Percentiles rank a stretch among this genome's conserved stretches.
These are phyloP conservation scores for Symbiotaphrina buchneri DNA, from an alignment of 495 filamentous ascomycete species.

Conservation along the genomic window DNA sequence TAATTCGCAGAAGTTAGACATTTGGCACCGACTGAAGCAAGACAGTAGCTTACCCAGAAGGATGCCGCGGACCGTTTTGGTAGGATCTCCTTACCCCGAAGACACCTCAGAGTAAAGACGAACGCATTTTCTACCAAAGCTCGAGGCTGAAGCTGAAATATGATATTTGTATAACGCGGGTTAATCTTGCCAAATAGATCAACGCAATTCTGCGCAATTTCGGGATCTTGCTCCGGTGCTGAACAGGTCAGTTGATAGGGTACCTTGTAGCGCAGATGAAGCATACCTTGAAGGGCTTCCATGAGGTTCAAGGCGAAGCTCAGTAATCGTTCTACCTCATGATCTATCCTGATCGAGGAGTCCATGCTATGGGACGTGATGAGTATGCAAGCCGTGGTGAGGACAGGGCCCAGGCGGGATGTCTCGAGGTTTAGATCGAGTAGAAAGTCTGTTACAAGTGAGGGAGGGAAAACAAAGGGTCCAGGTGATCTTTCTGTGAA, in stretches of 20 bases:
- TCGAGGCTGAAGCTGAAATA: conserved; percentile 25
- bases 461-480: conserved; percentile 52
- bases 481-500: conserved; percentile 60
- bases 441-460: conserved; percentile 49
- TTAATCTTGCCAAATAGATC: conserved; percentile 47
- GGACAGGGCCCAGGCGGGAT: conserved; percentile 46
- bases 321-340: conserved; percentile 30
- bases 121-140: conserved; percentile 44
- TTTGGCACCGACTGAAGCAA: conserved; percentile 11
- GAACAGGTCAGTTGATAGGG: conserved; percentile 6
- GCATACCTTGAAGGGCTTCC: conserved; percentile 33
- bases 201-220: conserved; percentile 56
- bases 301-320: conserved; percentile 43
- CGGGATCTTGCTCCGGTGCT: conserved; percentile 48
- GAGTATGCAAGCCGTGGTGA: conserved; percentile 59
- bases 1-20: conserved; percentile 14
- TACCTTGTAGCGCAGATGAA: conserved; percentile 5
- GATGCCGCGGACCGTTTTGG: conserved; percentile 57
- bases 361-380: conserved; percentile 36
- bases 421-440: conserved; percentile 34
- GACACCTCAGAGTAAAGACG: conserved; percentile 48
- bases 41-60: conserved; percentile 48
- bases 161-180: conserved; percentile 32
- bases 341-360: conserved; percentile 17
- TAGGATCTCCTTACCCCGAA: conserved; percentile 51